Evolutionary conservation across 2,329 filamentous ascomycete species (phyloP), one percentile per base, ranked within the genome.

Genomic region (Ceratocystis alfenasii): DNA sequence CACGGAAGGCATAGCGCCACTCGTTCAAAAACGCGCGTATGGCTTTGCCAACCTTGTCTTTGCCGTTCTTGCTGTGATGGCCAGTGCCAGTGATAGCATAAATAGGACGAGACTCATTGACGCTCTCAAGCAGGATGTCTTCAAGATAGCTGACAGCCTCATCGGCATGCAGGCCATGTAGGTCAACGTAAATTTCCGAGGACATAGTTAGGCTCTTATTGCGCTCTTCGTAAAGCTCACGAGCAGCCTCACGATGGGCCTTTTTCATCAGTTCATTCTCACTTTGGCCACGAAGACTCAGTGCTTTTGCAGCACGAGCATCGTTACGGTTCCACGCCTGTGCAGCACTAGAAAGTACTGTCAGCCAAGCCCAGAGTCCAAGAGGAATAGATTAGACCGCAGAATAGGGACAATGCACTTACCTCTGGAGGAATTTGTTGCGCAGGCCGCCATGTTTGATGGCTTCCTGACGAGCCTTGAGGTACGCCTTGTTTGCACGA

Each of bases 311-410:
- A 20, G 94, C 93, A 69, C 94, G 87, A 50, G 94, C 93, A 74
- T 99, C 94, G 72, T 96, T 97, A 67, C 94, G 88, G 74, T 97
- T 96, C 93, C 94, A 99, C 25, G 94, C 94, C 81, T 97, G 93
- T 7, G 93, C 93, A 70, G 94, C 94, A 75, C 92, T 95, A 69
- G 59, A 55, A 15, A 36, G 46, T n/a, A 59, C 25, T 65, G 30
- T 65, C 30, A 22, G 57, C 20, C 36, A 15, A 41, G 28, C 20
- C 22, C 22, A 25, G 8, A 25, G 12, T 41, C 12, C 36, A 5
- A 41, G 36, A 41, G 36, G 36, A 41, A 41, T 15, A 41, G 36
- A 41, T 41, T 12, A 53, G 57, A 36, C 48, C 20, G 36, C 12
- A 50, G 12, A n/a, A 57, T 10, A n/a, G 4, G 36, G 46, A 28